Base-by-base conservation (phyloP, 2,329 filamentous ascomycete genomes). In the Drechslerella dactyloides region DNA sequence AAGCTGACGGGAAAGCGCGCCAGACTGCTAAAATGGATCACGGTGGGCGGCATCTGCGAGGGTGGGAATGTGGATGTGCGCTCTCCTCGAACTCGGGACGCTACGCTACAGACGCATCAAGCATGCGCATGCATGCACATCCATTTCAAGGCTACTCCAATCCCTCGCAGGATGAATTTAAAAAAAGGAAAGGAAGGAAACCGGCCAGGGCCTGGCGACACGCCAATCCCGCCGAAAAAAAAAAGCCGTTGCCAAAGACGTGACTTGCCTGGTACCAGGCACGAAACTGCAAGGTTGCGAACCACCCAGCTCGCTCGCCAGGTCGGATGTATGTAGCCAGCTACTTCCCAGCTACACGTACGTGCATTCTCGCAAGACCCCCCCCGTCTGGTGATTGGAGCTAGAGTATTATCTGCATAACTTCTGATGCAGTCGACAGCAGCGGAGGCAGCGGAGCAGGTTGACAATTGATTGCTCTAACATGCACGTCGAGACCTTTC, bases 401-500 rank as follows among this genome's bases (percentile, higher is more conserved):
- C 54, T 53, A 69, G 59, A 37, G 44, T 24, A 64, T 70, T 59
- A 52, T 70, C 58, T 64, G 54, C 54, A 70, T 63, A 40, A 48
- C 21, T 40, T 52, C n/a, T 33, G 48, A 46, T 57, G 56, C 57
- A 62, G 58, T 52, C 56, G 17, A 48, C 55, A 30, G 64, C 40
- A 57, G 57, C 50, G 21, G 44, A 2, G 4, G 8, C 7, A 48
- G 11, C 8, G 17, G 19, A 23, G 19, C 7, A 48, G 17, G 44
- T 23, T 23, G 6, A 23, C 44, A 6, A 5, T 23, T 48, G 44
- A 21, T 48, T 48, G 44, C 44, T 48, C 44, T 48, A 19, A 23
- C 17, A 48, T 48, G 44, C 44, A 48, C 44, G 44, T 48, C 19
- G 11, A 48, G 44, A 48, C n/a, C 44, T 21, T 23, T 48, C 27